These are phyloP conservation scores for Pyricularia sp. DNA, from an alignment of 2,329 filamentous ascomycete genomes.

Conservation along the genomic window DNA sequence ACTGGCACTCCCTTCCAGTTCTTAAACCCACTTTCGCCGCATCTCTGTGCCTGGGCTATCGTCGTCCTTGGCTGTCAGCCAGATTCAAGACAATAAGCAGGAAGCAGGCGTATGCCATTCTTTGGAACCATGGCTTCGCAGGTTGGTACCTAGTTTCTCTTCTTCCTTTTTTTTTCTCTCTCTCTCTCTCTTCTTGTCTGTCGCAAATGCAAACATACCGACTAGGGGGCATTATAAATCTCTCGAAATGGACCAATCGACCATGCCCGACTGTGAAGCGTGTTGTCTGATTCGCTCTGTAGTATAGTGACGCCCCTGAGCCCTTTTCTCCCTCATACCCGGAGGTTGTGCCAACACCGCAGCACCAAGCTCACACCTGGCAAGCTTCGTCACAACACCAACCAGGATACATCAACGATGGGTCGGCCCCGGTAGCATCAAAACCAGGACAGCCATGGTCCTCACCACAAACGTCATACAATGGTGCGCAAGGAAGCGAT, in stretches of 20 bases:
- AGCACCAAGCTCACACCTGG: background rate
- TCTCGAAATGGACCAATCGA: background rate
- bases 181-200: background rate
- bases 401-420: background rate
- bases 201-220: background rate
- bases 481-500: background rate
- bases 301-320: constrained; percentile 7
- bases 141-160: background rate
- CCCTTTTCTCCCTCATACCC: constrained; percentile 6
- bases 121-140: background rate
- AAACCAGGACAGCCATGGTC: background rate
- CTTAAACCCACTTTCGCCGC: background rate
- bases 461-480: background rate
- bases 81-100: background rate
- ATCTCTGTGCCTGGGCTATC: background rate
- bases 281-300: background rate
- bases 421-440: background rate
- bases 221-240: background rate
- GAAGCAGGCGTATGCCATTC: background rate
- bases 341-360: constrained; percentile 3
- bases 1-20: background rate
- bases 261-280: background rate
- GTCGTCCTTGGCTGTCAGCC: background rate
- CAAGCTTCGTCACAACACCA: background rate
- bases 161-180: background rate